Conservation (phyloP, 495 filamentous ascomycete species). For the Talaromyces wortmannii region DNA sequence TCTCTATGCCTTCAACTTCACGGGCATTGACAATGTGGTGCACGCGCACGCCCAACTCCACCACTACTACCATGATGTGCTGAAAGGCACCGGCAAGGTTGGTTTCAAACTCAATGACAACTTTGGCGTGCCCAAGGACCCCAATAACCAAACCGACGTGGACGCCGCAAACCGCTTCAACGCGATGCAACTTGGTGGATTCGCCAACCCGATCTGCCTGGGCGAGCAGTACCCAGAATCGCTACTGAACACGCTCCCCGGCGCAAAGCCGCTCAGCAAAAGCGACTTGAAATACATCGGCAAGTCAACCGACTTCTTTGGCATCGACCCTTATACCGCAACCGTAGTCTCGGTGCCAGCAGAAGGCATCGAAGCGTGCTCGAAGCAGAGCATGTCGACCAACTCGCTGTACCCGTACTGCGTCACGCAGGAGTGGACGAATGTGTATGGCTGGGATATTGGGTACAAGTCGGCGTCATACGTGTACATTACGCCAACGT, state of each 20-base stretch:
- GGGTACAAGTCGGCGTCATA: conserved; percentile 33
- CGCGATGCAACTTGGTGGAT: conserved; percentile 29
- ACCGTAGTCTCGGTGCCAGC: conserved; percentile 27
- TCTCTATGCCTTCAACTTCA: conserved; percentile 22
- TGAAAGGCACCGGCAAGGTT: conserved; percentile 31
- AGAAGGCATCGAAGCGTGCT: conserved; percentile 27
- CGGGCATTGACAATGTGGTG: conserved; percentile 24
- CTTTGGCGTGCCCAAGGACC: conserved; percentile 30
- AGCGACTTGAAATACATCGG: conserved; percentile 24
- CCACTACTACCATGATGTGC: conserved; percentile 31
- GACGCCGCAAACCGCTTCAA: conserved; percentile 30
- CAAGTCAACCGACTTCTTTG: conserved; percentile 35
- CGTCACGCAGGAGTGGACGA: conserved; percentile 25
- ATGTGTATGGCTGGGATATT: conserved; percentile 32
- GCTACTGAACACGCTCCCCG: conserved; percentile 18
- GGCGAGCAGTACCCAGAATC: conserved; percentile 33
- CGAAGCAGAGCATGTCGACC: conserved; percentile 14
- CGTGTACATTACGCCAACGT: conserved; percentile 32
- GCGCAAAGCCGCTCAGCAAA: conserved; percentile 20
- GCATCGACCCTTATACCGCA: conserved; percentile 39
- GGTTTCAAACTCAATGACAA: conserved; percentile 36
- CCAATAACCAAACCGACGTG: conserved; percentile 23
- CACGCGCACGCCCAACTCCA: conserved; percentile 31
- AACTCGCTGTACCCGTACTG: conserved; percentile 31
- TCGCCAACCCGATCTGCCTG: conserved; percentile 32